Evolutionary conservation across 176 grass and related monocot genomes (phyloP).

Genomic region (Eragrostis nindensis): DNA sequence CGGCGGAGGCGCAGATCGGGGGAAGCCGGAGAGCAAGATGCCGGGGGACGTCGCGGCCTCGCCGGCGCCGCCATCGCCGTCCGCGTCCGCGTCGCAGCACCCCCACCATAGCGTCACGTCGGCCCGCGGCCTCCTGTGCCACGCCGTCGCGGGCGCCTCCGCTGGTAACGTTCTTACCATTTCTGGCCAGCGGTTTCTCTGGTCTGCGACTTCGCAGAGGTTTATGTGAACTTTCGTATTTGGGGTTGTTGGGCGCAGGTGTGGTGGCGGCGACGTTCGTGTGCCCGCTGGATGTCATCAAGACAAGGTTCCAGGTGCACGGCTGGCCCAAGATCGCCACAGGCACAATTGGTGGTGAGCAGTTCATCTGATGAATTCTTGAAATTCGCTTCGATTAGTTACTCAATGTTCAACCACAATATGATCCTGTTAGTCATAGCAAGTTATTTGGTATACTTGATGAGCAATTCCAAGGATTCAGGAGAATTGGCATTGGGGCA

Average conservation of each 20-base stretch:
- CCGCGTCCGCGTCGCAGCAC: slow-evolving; percentile 17
- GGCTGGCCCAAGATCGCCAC: slow-evolving; percentile 63
- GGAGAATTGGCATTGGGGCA: neutral
- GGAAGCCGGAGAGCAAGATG: slow-evolving; percentile 41
- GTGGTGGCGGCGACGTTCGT: slow-evolving; percentile 94
- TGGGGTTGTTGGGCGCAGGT: slow-evolving; percentile 42
- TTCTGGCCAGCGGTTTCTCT: neutral
- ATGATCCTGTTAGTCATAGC: neutral
- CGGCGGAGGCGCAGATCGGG: slow-evolving; percentile 24
- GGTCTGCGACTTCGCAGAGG: neutral
- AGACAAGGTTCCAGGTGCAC: slow-evolving; percentile 96
- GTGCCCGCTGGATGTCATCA: slow-evolving; percentile 97
- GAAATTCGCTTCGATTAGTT: neutral
- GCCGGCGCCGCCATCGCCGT: slow-evolving; percentile 4
- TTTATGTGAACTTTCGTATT: neutral
- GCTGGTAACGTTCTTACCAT: slow-evolving; percentile 55
- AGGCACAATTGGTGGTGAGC: slow-evolving; percentile 53
- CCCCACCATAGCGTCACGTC: slow-evolving; percentile 42
- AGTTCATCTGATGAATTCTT: neutral
- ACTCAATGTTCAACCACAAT: neutral
- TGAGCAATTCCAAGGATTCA: neutral
- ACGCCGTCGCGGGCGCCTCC: slow-evolving; percentile 79
- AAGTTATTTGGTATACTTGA: neutral
- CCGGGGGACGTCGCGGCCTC: slow-evolving; percentile 50
- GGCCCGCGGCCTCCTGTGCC: slow-evolving; percentile 56